Conservation (phyloP, 768 basidiomycete species). For the Artomyces pyxidatus region DNA sequence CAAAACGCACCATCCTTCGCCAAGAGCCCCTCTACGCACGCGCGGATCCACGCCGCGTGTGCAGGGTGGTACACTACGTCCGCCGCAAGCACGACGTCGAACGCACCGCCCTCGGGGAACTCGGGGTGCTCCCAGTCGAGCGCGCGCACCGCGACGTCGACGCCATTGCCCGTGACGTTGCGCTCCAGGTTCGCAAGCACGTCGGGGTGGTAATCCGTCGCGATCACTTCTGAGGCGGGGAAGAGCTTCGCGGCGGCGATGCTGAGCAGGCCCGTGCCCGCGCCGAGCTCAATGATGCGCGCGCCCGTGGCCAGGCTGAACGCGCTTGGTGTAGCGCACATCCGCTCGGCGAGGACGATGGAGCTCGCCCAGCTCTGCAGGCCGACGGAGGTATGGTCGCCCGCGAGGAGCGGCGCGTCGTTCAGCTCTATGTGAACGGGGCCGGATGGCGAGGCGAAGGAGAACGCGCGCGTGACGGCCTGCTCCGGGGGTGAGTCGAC, state of each 20-base stretch:
- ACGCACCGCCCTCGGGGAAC: conserved; percentile 20
- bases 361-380: conserved; percentile 82
- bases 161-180: conserved; percentile 53
- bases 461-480: conserved; percentile 43
- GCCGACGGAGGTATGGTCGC: conserved; percentile 74
- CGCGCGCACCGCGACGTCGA: conserved; percentile 33
- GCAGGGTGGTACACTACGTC: conserved; percentile 71
- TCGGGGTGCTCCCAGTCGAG: conserved; percentile 62
- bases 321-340: conserved; percentile 40
- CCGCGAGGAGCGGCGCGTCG: conserved; percentile 54
- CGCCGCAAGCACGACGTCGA: conserved; percentile 69
- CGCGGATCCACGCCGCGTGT: conserved; percentile 63
- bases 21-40: conserved; percentile 49
- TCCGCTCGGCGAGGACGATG: conserved; percentile 58
- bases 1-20: conserved; percentile 47
- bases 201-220: conserved; percentile 74
- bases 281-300: conserved; percentile 68
- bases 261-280: conserved; percentile 79
- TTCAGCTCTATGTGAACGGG: conserved; percentile 37
- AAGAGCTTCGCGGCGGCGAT: conserved; percentile 48
- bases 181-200: conserved; percentile 58
- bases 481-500: conserved; percentile 34
- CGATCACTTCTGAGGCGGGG: conserved; percentile 32
- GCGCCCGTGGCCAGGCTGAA: conserved; percentile 27
- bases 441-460: conserved; percentile 27